A percentile compares a stretch with the other conserved stretches of the same genome.
phyloP scores from a whole-genome alignment of 768 basidiomycete species.

The Cubamyces lactineus region DNA sequence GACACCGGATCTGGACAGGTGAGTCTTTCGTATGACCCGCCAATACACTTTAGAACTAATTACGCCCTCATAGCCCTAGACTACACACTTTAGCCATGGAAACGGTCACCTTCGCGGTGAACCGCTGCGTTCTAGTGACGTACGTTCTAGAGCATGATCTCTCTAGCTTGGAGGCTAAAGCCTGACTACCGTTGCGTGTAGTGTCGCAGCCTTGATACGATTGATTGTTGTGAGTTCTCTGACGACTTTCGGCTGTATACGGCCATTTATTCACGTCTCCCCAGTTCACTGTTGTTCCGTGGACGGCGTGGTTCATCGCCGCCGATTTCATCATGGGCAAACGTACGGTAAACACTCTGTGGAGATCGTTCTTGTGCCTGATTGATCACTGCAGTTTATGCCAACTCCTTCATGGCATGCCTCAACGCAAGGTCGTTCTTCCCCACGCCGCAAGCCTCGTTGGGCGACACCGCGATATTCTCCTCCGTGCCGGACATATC shows the following conservation, averaged over 20 bases:
- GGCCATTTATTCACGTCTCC: too few relatives aligned
- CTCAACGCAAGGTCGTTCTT: conserved; percentile 21
- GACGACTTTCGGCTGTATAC: too few relatives aligned
- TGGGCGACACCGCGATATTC: conserved; percentile 16
- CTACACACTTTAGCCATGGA: conserved; percentile 6
- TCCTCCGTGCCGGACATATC: conserved; percentile 23
- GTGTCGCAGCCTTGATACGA: conserved; percentile 13
- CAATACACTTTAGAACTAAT: too few relatives aligned
- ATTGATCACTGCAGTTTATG: conserved; percentile 7
- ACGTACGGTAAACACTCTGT: too few relatives aligned
- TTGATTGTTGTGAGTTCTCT: conserved; percentile 11
- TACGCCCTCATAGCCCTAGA: not conserved
- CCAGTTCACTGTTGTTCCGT: conserved; percentile 18
- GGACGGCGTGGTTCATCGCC: conserved; percentile 26
- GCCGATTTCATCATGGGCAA: conserved; percentile 25
- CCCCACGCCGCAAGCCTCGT: conserved; percentile 10
- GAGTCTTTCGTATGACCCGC: not conserved
- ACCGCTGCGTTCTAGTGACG: conserved; percentile 20
- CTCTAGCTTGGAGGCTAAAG: not conserved
- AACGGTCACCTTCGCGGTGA: conserved; percentile 13
- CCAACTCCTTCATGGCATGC: conserved; percentile 25
- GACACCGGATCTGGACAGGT: conserved; percentile 13
- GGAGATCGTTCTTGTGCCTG: too few relatives aligned
- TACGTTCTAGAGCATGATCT: not conserved
- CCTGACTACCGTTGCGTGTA: not conserved